These are phyloP conservation scores for Fusarium liriodendri DNA, from an alignment of 2,329 filamentous ascomycete species.

Conservation along the genomic window DNA sequence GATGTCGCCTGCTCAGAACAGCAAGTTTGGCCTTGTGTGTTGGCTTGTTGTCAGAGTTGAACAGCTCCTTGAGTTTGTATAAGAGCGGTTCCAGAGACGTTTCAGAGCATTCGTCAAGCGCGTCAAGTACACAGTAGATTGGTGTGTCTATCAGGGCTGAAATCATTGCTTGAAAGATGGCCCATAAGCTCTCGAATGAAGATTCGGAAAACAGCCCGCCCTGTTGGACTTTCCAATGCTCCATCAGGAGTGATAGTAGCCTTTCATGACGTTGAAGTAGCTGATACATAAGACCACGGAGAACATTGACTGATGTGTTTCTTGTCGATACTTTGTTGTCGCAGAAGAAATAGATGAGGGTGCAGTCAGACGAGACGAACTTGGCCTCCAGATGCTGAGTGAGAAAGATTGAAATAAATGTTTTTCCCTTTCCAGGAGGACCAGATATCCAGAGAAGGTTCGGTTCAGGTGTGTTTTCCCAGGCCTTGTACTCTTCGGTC, in stretches of 20 bases:
- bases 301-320: constrained; percentile 17
- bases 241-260: not conserved
- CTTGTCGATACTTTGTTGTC: constrained; percentile 14
- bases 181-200: constrained; percentile 15
- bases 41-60: not conserved
- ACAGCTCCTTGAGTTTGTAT: not conserved
- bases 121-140: constrained; percentile 21
- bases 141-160: not conserved
- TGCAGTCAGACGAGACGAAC: not conserved
- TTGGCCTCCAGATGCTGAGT: constrained; percentile 1
- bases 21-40: not conserved
- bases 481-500: constrained; percentile 3
- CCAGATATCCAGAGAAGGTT: constrained; percentile 27
- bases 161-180: constrained; percentile 16
- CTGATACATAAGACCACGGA: constrained; percentile 19
- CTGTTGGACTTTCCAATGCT: constrained; percentile 14
- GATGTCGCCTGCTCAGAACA: constrained; percentile 10
- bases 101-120: constrained; percentile 21
- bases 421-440: constrained; percentile 20
- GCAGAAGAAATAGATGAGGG: constrained; percentile 25
- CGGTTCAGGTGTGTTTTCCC: not conserved
- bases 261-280: constrained; percentile 1
- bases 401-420: constrained; percentile 21
- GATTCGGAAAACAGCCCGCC: not conserved
- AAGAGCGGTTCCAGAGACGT: not conserved